Evolutionary conservation across 352 stramenopile species (phyloP), one percentile per base, ranked within the genome.

Genomic region (Pythium grandisporangium): DNA sequence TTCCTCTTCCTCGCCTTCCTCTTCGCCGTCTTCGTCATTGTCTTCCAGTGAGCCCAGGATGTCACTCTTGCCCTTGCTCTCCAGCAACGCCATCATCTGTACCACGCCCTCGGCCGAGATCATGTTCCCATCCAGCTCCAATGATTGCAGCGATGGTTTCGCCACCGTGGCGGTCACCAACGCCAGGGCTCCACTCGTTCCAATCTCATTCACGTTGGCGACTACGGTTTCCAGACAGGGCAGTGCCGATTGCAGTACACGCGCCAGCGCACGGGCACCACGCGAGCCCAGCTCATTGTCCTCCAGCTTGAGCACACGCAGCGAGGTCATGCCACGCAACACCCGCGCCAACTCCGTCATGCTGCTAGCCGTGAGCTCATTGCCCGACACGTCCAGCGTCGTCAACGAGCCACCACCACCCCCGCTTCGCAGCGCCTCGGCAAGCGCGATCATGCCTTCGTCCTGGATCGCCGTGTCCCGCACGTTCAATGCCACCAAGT

Each of bases 261-360:
- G 68, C 0, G 81, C 84, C 42, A 97, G 71, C 12, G 45, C 35
- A 48, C 73, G 72, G 4, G 83, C 73, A 4, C 90, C 93, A n/a
- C 64, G 75, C 12, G 79, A 93, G 33, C 68, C 79, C 16, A 98
- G 77, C 61, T 97, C 84, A 63, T 98, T 98, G 53, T 97, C 92
- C 48, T 97, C 88, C 22, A 96, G 44, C 39, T 89, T 71, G 26
- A 98, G 58, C 40, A 83, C 63, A 50, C 76, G 80, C 36, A 98
- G 60, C 41, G 55, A 58, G n/a, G 45, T 43, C 13, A 74, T 57
- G 32, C 56, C 55, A 16, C 53, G 48, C 36, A 93, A 44, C 6
- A 74, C 48, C 30, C 55, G 39, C 19, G 68, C 75, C 19, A 94
- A 30, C 20, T 51, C 57, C 5, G 51, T 46, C 49, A 84, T 70